Base-by-base conservation (phyloP, 192 early-diverging fungal species). In the Mortierella claussenii region DNA sequence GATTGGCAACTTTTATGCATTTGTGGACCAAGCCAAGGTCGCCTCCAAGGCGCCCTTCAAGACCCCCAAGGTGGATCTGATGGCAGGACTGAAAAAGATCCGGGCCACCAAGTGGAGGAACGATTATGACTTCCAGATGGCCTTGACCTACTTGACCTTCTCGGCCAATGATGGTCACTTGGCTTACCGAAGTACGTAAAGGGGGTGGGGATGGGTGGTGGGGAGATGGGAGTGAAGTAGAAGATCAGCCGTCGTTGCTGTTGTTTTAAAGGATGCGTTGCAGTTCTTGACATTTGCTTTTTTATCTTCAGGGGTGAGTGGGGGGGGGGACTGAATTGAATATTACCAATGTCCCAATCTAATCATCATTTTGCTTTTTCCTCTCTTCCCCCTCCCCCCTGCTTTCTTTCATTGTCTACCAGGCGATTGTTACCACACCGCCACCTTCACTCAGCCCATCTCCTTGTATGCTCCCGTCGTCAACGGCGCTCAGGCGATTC, bases 121-220 rank as follows among this genome's bases (percentile, higher is more conserved):
- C 31, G 73, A 76, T 37, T 76, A 62, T 46, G 73, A 76, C n/a
- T 76, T 76, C 36, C 32, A 66, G 1, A 76, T 62, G 65, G 73
- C 73, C 4, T 44, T 76, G 73, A 67, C 73, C 15, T 67, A 76
- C 47, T 36, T 76, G 43, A 62, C 73, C 24, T 67, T 67, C 46
- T 76, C 64, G 34, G 73, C 47, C 5, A 76, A 76, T 15, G 73
- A 76, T 51, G 73, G 73, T 0, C 73, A 76, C 9, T 36, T 76
- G 43, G 64, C 73, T 13, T 76, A 66, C 40, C 42, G 56, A 26
- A 76, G 73, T 76, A 76, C 56, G n/a, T n/a, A n/a, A n/a, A n/a
- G n/a, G n/a, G n/a, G n/a, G n/a, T n/a, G n/a, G n/a, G n/a, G n/a
- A n/a, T n/a, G n/a, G n/a, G n/a, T n/a, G n/a, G n/a, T n/a, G n/a